Conservation (phyloP, 306 rosid species). For the Cicer arietinum region DNA sequence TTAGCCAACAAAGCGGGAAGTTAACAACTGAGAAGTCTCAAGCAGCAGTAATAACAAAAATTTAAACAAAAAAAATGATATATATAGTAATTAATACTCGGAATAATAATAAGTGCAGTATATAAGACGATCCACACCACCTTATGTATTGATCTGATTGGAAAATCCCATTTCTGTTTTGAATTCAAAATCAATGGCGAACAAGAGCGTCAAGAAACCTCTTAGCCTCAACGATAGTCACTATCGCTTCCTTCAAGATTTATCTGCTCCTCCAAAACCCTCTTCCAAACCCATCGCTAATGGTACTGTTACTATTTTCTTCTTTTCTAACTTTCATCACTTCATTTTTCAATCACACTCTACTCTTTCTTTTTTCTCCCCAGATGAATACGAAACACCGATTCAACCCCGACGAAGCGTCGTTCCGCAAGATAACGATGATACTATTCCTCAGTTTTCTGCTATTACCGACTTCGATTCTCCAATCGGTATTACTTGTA, state of each 20-base stretch:
- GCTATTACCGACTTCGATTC: conserved; percentile 64
- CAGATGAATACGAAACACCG: conserved; percentile 38
- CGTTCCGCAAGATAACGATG: neutral
- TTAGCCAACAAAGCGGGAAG: conserved; percentile 20
- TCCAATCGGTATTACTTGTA: conserved; percentile 49
- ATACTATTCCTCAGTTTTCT: conserved; percentile 56
- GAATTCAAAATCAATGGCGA: conserved; percentile 54
- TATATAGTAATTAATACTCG: no score
- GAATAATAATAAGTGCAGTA: no score
- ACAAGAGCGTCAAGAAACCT: conserved; percentile 55
- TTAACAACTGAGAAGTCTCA: no score
- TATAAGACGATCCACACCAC: no score
- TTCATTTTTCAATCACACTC: neutral
- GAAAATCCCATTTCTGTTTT: neutral
- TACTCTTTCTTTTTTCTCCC: neutral
- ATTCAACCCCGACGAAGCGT: conserved; percentile 27
- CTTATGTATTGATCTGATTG: neutral
- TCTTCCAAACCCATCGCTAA: conserved; percentile 20
- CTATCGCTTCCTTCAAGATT: conserved; percentile 79
- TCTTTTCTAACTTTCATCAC: neutral
- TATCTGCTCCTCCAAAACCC: conserved; percentile 73
- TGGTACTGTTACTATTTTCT: neutral
- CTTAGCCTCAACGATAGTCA: conserved; percentile 84
- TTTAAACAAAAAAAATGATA: no score
- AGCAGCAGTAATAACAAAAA: no score